A percentile compares a stretch with the other conserved stretches of the same genome.
phyloP scores from a whole-genome alignment of 2,329 filamentous ascomycete species.

The Aaosphaeria pasadenensis region DNA sequence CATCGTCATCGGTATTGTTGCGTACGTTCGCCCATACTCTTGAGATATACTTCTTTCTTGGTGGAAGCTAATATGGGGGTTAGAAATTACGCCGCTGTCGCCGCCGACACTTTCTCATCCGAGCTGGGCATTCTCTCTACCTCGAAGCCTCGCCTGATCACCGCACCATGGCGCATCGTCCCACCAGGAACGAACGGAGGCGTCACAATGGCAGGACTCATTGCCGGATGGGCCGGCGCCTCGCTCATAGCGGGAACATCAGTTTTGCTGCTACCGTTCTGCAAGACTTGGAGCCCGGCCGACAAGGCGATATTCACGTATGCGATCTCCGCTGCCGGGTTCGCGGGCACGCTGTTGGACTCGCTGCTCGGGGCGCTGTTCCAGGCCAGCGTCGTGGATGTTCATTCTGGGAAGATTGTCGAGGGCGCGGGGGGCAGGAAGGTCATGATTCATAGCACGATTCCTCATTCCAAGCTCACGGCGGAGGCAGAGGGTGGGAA shows the following conservation, averaged over 20 bases:
- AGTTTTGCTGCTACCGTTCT: conserved; percentile 68
- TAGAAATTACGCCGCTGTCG: conserved; percentile 85
- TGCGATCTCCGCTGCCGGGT: conserved; percentile 67
- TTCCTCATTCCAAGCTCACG: conserved; percentile 28
- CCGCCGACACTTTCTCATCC: conserved; percentile 91
- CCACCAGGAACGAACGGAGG: conserved; percentile 93
- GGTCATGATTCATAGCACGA: conserved; percentile 41
- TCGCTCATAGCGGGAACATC: conserved; percentile 67
- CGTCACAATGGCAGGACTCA: conserved; percentile 71
- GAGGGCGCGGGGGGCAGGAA: conserved; percentile 75
- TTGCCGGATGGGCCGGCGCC: conserved; percentile 71
- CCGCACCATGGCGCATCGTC: conserved; percentile 73
- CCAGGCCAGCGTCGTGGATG: conserved; percentile 83
- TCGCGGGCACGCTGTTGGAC: conserved; percentile 79
- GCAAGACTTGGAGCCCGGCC: conserved; percentile 39
- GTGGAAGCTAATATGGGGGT: conserved; percentile 18
- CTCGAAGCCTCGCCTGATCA: conserved; percentile 77
- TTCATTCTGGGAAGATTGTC: conserved; percentile 79
- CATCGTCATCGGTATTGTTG: conserved; percentile 48
- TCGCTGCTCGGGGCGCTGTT: conserved; percentile 81
- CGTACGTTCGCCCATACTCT: conserved; percentile 29
- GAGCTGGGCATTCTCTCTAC: conserved; percentile 89
- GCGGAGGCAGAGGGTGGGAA: conserved; percentile 40
- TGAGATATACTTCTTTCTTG: background rate
- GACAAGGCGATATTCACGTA: conserved; percentile 41